Conservation (phyloP, 2,329 filamentous ascomycete genomes). For the Stenocarpella maydis region DNA sequence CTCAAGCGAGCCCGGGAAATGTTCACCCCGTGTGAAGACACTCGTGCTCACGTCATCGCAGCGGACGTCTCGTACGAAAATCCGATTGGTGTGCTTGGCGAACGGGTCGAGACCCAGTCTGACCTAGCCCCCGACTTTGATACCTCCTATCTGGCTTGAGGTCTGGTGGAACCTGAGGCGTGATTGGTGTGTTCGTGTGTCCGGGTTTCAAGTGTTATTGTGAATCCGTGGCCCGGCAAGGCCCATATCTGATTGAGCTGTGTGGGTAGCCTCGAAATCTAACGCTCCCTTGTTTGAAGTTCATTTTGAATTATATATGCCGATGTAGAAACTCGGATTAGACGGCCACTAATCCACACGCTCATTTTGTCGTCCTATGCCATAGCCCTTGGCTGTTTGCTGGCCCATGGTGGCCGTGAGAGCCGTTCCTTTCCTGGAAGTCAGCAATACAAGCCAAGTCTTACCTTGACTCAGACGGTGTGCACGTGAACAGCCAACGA, state of each 20-base stretch:
- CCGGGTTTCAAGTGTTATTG: not conserved
- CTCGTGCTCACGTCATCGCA: not conserved
- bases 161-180: not conserved
- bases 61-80: constrained; percentile 10
- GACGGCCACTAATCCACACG: constrained; percentile 14
- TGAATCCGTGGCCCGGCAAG: not conserved
- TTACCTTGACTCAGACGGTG: not conserved
- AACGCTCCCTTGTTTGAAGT: not conserved
- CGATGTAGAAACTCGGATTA: not conserved
- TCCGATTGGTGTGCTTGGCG: not conserved
- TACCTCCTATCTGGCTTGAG: not conserved
- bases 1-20: accelerated
- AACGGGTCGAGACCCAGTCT: constrained; percentile 4
- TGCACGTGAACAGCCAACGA: not conserved
- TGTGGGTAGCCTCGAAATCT: not conserved
- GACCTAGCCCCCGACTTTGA: not conserved
- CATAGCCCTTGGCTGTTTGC: too few species aligned
- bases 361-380: not conserved
- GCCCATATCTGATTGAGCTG: not conserved
- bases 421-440: not conserved
- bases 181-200: not conserved
- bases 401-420: too few species aligned
- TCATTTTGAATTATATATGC: not conserved
- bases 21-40: accelerated
- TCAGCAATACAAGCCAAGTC: not conserved